These are phyloP conservation scores for Dentipellis sp. DNA, from an alignment of 768 basidiomycete species.

Conservation along the genomic window DNA sequence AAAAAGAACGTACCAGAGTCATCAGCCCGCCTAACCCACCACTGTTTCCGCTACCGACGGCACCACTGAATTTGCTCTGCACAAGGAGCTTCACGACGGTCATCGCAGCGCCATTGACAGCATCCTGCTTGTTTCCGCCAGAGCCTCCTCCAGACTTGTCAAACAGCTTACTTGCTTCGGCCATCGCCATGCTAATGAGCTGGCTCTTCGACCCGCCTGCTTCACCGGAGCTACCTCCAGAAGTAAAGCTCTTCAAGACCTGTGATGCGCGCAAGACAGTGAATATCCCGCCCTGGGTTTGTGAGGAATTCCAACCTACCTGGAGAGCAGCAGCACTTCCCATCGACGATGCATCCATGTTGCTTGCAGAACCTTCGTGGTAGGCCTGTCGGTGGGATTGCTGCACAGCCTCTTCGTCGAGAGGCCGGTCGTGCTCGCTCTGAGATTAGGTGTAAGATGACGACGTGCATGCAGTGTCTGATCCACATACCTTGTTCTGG, in stretches of 20 bases:
- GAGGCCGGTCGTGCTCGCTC: conserved; percentile 44
- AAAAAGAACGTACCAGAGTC: conserved; percentile 16
- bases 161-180: conserved; percentile 68
- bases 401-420: conserved; percentile 59
- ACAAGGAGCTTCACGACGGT: conserved; percentile 79
- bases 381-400: conserved; percentile 58
- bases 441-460: conserved; percentile 18
- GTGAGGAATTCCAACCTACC: conserved; percentile 25
- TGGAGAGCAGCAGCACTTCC: conserved; percentile 76
- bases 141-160: conserved; percentile 57
- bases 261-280: conserved; percentile 18
- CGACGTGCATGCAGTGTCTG: neutral
- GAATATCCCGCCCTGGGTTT: neutral
- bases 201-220: conserved; percentile 42
- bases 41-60: conserved; percentile 53
- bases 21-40: conserved; percentile 58
- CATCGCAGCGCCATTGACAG: conserved; percentile 77
- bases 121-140: conserved; percentile 71
- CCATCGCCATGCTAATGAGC: conserved; percentile 82
- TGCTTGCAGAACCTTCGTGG: conserved; percentile 35
- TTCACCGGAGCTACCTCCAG: conserved; percentile 32
- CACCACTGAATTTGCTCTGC: conserved; percentile 49
- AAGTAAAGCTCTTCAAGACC: conserved; percentile 62
- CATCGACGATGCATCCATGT: conserved; percentile 50
- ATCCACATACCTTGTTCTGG: conserved; percentile 36